Base-by-base conservation (phyloP, 768 basidiomycete species). In the Crucibulum laeve region DNA sequence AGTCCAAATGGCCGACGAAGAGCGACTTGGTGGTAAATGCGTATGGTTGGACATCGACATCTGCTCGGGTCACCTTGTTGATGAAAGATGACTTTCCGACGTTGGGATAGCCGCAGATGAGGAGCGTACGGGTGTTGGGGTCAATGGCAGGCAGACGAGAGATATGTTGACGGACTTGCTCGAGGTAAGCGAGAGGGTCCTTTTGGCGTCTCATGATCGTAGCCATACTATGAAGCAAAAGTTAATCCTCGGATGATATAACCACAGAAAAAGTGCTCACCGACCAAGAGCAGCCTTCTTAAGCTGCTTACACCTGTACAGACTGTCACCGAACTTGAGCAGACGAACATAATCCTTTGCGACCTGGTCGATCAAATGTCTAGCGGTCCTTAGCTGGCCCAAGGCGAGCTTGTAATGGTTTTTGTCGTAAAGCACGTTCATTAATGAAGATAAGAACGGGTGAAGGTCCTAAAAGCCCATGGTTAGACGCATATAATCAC, bases 341-440 rank as follows among this genome's bases (percentile, higher is more conserved):
- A 99, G 72, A 45, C 95, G 86, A 50, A 90, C 86, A 66, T 98
- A 98, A 63, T 99, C 96, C 62, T 97, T 98, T 35, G 87, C 91
- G 45, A 99, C 88, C 26, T 94, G 91, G 66, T 96, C 93, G 55
- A 98, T 96, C 40, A 99, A 73, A 78, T 99, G 96, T 28, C 87
- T 77, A 1, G 90, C 90, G 1, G 96, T 99, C 51, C 95, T 86
- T 46, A 99, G 80, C 61, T 99, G 96, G 47, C 96, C 95, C 34
- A 99, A 73, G 3, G 96, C 96, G 41, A 99, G 87, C 69, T 98
- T 98, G 80, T 97, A 97, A 62, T 99, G 95, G 61, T 97, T 97
- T 71, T 98, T 98, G 77, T 99, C 96, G 66, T 99, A 99, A 32
- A 99, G 79, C 13, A 99, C 96, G 65, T 99, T 99, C 79, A 99